These are phyloP conservation scores for Brettanomyces sp. DNA, from an alignment of 805 yeast genomes.

Conservation along the genomic window DNA sequence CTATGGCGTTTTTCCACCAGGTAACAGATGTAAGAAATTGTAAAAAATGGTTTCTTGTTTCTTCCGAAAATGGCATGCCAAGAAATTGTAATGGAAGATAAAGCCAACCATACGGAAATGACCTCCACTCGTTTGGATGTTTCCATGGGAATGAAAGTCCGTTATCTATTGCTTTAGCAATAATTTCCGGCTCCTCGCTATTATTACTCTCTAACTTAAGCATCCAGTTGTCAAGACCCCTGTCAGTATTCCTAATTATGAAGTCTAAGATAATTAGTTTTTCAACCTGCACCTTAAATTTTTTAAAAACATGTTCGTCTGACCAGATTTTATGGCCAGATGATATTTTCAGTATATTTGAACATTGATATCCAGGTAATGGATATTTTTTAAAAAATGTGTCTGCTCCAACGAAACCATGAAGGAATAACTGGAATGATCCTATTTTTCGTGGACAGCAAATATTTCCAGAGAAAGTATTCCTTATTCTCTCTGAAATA, in stretches of 20 bases:
- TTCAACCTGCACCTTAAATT: constrained; percentile 54
- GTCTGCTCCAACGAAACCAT: constrained; percentile 52
- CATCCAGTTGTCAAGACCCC: constrained; percentile 78
- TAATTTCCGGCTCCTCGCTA: constrained; percentile 28
- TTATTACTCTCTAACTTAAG: constrained; percentile 40
- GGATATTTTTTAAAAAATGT: constrained; percentile 49
- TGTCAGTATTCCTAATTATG: constrained; percentile 64
- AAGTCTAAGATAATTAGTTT: constrained; percentile 64
- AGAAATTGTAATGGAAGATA: constrained; percentile 54
- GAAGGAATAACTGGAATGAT: constrained; percentile 54
- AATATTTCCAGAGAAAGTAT: constrained; percentile 12
- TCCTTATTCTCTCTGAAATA: constrained; percentile 31
- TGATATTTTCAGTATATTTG: background rate
- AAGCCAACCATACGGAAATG: constrained; percentile 74
- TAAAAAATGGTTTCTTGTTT: constrained; percentile 46
- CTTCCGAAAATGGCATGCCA: constrained; percentile 55
- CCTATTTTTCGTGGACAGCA: constrained; percentile 45
- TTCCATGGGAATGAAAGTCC: constrained; percentile 75
- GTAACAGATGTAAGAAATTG: constrained; percentile 46
- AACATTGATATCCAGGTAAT: constrained; percentile 25
- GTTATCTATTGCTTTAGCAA: constrained; percentile 66
- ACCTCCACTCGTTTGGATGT: constrained; percentile 75
- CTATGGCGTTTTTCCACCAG: constrained; percentile 65
- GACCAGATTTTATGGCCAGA: background rate
- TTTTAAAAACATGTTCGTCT: constrained; percentile 38